A percentile compares a stretch with the other conserved stretches of the same genome.
These are phyloP conservation scores for Lentinus polychrous DNA, from an alignment of 1,284 basidiomycete species.

Conservation along the genomic window DNA sequence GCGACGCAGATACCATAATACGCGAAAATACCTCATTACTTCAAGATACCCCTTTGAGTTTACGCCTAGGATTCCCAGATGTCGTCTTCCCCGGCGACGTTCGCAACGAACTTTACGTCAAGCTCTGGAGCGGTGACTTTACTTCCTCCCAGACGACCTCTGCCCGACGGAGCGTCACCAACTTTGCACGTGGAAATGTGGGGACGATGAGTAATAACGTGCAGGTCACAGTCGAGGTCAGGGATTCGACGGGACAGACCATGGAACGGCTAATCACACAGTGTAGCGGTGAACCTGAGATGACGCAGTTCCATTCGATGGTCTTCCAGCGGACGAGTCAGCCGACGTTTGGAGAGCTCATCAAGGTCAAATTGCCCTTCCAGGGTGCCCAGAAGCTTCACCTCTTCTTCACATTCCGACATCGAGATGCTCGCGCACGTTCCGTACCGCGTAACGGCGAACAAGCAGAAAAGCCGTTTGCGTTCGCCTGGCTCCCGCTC, in stretches of 20 bases:
- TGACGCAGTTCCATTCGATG: slow-evolving; percentile 83
- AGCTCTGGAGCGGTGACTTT: slow-evolving; percentile 89
- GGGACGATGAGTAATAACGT: slow-evolving; percentile 62
- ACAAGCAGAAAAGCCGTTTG: slow-evolving; percentile 71
- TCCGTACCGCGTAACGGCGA: slow-evolving; percentile 32
- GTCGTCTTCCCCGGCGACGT: slow-evolving; percentile 90
- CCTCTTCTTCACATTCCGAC: slow-evolving; percentile 90
- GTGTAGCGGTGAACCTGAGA: slow-evolving; percentile 78
- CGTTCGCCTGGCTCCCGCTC: slow-evolving; percentile 88
- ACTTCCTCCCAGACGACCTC: slow-evolving; percentile 40
- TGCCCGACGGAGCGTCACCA: slow-evolving; percentile 56
- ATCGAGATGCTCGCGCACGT: slow-evolving; percentile 57
- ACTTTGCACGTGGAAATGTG: slow-evolving; percentile 51
- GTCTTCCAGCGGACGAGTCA: slow-evolving; percentile 82
- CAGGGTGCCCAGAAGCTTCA: slow-evolving; percentile 77
- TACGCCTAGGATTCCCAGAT: slow-evolving; percentile 94
- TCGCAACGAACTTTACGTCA: slow-evolving; percentile 95
- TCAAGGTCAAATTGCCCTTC: slow-evolving; percentile 80
- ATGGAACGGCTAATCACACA: slow-evolving; percentile 75
- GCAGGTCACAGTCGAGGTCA: slow-evolving; percentile 89
- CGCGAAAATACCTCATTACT: slow-evolving; percentile 86
- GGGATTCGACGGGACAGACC: slow-evolving; percentile 65
- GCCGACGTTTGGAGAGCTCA: slow-evolving; percentile 89
- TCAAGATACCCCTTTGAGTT: slow-evolving; percentile 74
- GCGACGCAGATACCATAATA: slow-evolving; percentile 69